Conservation (phyloP, 192 early-diverging fungal genomes). For the Linnemannia schmuckeri region DNA sequence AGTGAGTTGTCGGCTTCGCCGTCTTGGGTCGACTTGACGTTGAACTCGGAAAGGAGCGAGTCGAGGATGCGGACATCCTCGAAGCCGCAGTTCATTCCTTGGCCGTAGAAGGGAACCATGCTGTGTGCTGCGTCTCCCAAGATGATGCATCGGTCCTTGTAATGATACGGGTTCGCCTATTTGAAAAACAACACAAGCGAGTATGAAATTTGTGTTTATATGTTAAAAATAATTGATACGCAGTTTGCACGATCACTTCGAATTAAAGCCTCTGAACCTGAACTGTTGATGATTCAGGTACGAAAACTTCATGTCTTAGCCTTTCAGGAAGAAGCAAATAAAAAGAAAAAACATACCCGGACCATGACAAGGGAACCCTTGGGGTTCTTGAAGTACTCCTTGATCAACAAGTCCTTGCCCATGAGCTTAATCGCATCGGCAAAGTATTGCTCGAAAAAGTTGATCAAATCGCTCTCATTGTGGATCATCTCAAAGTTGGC, state of each 20-base stretch:
- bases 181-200: conserved; percentile 14
- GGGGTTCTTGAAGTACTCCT: conserved; percentile 88
- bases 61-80: conserved; percentile 87
- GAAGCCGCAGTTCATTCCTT: conserved; percentile 99
- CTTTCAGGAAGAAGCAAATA: not conserved
- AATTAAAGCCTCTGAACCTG: too few species aligned
- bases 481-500: conserved; percentile 81
- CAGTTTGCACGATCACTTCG: not conserved
- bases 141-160: conserved; percentile 80
- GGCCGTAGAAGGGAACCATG: conserved; percentile 99
- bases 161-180: conserved; percentile 87
- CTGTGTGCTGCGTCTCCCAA: conserved; percentile 97
- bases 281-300: not conserved
- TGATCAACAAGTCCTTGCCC: conserved; percentile 75
- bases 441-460: conserved; percentile 84
- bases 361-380: conserved; percentile 87
- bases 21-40: conserved; percentile 42
- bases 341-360: conserved; percentile 64
- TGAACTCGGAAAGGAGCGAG: conserved; percentile 68
- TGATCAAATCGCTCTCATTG: conserved; percentile 69
- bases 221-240: conserved; percentile 1
- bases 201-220: not conserved
- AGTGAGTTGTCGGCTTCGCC: conserved; percentile 49
- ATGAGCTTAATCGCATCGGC: conserved; percentile 84
- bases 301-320: not conserved